Conservation (phyloP, 495 filamentous ascomycete genomes). For the Chaetomium tenue region DNA sequence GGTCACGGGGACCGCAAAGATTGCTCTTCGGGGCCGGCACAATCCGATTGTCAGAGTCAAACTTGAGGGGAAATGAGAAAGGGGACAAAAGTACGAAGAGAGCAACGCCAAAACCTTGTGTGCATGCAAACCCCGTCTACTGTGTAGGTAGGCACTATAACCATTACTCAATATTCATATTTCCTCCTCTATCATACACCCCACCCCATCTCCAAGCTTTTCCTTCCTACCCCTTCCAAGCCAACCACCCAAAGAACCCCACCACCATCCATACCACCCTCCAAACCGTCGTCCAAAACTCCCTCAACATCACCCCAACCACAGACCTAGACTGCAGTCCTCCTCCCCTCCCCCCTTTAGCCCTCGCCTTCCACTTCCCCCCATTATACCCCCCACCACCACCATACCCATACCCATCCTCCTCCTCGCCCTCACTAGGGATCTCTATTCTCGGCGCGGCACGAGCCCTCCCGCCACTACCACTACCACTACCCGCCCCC, state of each 20-base stretch:
- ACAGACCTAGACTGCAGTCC: slow-evolving; percentile 20
- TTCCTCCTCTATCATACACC: slow-evolving; percentile 10
- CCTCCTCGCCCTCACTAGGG: slow-evolving; percentile 39
- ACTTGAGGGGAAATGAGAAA: too few species aligned
- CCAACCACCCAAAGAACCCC: slow-evolving; percentile 42
- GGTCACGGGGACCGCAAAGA: not conserved
- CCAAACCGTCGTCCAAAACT: slow-evolving; percentile 49
- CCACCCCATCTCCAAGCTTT: not conserved
- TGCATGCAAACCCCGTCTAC: too few species aligned
- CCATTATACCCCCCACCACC: too few species aligned
- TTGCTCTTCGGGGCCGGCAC: too few species aligned
- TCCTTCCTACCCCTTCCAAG: slow-evolving; percentile 37
- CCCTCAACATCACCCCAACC: slow-evolving; percentile 34
- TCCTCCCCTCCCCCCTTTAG: slow-evolving; percentile 18
- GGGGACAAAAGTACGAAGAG: too few species aligned
- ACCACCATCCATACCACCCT: slow-evolving; percentile 49
- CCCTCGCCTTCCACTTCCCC: slow-evolving; percentile 37
- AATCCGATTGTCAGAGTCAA: too few species aligned
- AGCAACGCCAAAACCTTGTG: too few species aligned
- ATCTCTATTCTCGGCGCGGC: slow-evolving; percentile 48
- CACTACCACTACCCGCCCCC: slow-evolving; percentile 35
- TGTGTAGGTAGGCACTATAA: too few species aligned
- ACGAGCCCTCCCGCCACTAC: slow-evolving; percentile 36
- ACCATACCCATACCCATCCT: slow-evolving; percentile 21
- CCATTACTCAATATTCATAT: not conserved